Conservation (phyloP, 2,329 filamentous ascomycete genomes). For the Cladosporium sphaerospermum region DNA sequence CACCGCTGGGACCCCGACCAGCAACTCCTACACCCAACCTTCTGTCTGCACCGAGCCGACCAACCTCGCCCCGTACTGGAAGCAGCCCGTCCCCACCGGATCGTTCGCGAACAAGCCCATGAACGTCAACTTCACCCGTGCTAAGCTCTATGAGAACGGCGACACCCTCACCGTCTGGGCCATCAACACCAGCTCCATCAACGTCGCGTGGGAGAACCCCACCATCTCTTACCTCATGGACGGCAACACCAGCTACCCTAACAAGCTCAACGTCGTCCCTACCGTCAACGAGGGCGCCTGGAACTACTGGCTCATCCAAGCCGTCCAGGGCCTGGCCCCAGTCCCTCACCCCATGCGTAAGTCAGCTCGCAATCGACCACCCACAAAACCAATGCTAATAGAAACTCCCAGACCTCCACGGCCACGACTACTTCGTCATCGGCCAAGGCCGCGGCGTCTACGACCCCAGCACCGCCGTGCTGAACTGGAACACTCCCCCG, state of each 20-base stretch:
- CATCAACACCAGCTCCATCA: constrained; percentile 37
- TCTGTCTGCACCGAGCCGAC: constrained; percentile 18
- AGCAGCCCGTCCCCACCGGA: constrained; percentile 28
- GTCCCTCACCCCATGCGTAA: constrained; percentile 34
- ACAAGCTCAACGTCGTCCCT: constrained; percentile 35
- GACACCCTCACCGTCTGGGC: constrained; percentile 30
- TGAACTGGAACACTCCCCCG: constrained; percentile 38
- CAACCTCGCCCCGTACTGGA: constrained; percentile 25
- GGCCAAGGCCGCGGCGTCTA: constrained; percentile 19
- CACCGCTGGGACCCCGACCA: constrained; percentile 4
- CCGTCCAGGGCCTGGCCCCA: constrained; percentile 28
- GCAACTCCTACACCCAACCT: constrained; percentile 16
- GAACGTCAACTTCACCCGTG: constrained; percentile 23
- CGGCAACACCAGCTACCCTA: constrained; percentile 36
- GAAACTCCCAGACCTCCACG: constrained; percentile 39
- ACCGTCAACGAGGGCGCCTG: constrained; percentile 32
- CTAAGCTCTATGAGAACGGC: constrained; percentile 28
- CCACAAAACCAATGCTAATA: not conserved
- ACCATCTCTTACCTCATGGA: constrained; percentile 40
- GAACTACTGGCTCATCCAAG: constrained; percentile 46
- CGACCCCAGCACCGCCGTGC: constrained; percentile 25
- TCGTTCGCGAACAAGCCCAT: constrained; percentile 20
- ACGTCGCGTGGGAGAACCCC: constrained; percentile 39
- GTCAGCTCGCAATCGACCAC: not conserved
- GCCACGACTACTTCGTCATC: constrained; percentile 30